Conservation (phyloP, 805 yeast species). For the Suhomyces vadensis region DNA sequence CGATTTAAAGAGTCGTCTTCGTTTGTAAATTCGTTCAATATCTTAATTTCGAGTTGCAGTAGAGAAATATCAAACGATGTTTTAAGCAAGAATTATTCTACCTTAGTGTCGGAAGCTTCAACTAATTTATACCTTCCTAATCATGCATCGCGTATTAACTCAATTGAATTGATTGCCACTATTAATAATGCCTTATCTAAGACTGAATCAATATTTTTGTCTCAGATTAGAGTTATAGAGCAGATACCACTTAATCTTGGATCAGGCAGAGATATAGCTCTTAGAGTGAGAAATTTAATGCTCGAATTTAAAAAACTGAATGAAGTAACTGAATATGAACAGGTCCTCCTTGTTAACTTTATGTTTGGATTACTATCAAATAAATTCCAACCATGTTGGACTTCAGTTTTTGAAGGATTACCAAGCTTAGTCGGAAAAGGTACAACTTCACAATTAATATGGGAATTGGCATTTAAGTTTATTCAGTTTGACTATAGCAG, state of each 20-base stretch:
- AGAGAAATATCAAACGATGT: background rate
- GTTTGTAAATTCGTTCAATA: slow-evolving; percentile 37
- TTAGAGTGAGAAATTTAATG: slow-evolving; percentile 64
- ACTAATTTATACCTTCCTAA: slow-evolving; percentile 50
- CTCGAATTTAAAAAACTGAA: slow-evolving; percentile 36
- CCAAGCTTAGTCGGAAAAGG: slow-evolving; percentile 38
- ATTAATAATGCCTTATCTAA: slow-evolving; percentile 20
- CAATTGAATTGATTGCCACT: slow-evolving; percentile 50
- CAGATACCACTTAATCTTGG: slow-evolving; percentile 68
- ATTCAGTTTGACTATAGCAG: slow-evolving; percentile 20
- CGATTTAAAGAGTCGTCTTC: slow-evolving; percentile 34
- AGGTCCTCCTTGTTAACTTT: slow-evolving; percentile 34
- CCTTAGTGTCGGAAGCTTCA: slow-evolving; percentile 15
- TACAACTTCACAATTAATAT: slow-evolving; percentile 43
- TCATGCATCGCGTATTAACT: slow-evolving; percentile 47
- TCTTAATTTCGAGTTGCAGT: slow-evolving; percentile 19
- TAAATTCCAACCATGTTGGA: slow-evolving; percentile 85
- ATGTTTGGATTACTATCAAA: slow-evolving; percentile 66
- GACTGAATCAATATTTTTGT: slow-evolving; percentile 42
- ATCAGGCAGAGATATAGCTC: slow-evolving; percentile 71
- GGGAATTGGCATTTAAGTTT: slow-evolving; percentile 53
- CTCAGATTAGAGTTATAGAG: slow-evolving; percentile 61
- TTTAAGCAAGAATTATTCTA: slow-evolving; percentile 10
- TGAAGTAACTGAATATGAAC: slow-evolving; percentile 16
- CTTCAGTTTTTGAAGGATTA: slow-evolving; percentile 64